A percentile compares a stretch with the other conserved stretches of the same genome.
Evolutionary conservation across 768 basidiomycete genomes (phyloP).

Genomic region (Lyophyllum decastes): DNA sequence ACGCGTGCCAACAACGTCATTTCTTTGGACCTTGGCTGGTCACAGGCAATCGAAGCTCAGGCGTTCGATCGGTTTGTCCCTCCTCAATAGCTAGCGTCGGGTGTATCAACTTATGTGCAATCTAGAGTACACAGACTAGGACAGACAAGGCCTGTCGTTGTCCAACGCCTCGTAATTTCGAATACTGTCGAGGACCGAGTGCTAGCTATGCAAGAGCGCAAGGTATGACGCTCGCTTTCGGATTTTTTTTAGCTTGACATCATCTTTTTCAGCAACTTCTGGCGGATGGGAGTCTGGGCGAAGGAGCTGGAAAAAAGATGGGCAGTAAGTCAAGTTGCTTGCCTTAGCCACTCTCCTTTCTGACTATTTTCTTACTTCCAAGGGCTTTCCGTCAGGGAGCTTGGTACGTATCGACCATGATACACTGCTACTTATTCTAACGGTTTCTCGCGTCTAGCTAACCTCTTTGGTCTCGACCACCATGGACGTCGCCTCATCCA

Average conservation of each 20-base stretch:
- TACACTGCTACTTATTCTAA: not conserved
- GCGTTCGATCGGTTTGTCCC: constrained; percentile 49
- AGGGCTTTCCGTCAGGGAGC: constrained; percentile 51
- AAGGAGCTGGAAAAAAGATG: constrained; percentile 61
- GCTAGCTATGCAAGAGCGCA: constrained; percentile 60
- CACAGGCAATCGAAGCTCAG: constrained; percentile 61
- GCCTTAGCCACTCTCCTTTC: not conserved
- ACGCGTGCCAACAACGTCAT: constrained; percentile 68
- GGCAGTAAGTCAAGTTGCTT: constrained; percentile 38
- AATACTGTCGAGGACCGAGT: constrained; percentile 75
- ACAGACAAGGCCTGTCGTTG: constrained; percentile 49
- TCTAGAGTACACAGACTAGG: constrained; percentile 53
- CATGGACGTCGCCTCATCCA: constrained; percentile 30
- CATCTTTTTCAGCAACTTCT: constrained; percentile 44
- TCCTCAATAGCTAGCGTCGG: constrained; percentile 9
- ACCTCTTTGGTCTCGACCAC: constrained; percentile 45
- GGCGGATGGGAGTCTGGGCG: constrained; percentile 63
- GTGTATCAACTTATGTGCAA: not conserved
- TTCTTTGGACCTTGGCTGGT: constrained; percentile 65
- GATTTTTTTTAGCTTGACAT: not conserved
- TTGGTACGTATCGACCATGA: constrained; percentile 33
- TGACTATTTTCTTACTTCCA: constrained; percentile 2
- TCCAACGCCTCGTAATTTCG: constrained; percentile 57
- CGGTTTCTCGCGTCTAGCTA: constrained; percentile 25
- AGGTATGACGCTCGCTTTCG: constrained; percentile 34